Evolutionary conservation across 352 stramenopile genomes (phyloP).

Genomic region (Phytophthora pini): DNA sequence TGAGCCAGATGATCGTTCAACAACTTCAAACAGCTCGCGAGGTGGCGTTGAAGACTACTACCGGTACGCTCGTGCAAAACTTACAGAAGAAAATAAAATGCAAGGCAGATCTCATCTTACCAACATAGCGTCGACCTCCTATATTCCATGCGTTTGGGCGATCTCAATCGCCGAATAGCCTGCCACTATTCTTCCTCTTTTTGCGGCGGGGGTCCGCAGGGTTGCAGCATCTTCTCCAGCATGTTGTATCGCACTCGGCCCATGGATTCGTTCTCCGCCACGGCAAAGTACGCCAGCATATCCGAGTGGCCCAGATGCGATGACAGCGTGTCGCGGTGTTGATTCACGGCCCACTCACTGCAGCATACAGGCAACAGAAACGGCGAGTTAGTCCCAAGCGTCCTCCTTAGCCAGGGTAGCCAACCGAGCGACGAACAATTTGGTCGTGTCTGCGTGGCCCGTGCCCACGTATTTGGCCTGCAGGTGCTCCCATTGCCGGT

Average conservation of each 20-base stretch:
- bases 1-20: too few relatives aligned
- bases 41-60: too few relatives aligned
- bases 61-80: too few relatives aligned
- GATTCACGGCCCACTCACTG: slow-evolving; percentile 98
- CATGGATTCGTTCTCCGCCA: slow-evolving; percentile 97
- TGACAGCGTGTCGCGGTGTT: slow-evolving; percentile 98
- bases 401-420: neutral
- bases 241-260: slow-evolving; percentile 79
- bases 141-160: too few relatives aligned
- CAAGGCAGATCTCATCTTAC: too few relatives aligned
- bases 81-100: too few relatives aligned
- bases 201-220: slow-evolving; percentile 72
- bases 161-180: too few relatives aligned
- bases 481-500: slow-evolving; percentile 94
- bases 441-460: slow-evolving; percentile 96
- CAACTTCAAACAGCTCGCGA: too few relatives aligned
- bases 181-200: slow-evolving; percentile 76
- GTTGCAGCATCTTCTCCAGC: slow-evolving; percentile 85
- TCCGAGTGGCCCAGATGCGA: slow-evolving; percentile 98
- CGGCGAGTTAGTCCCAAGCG: neutral
- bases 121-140: too few relatives aligned
- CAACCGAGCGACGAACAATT: slow-evolving; percentile 85
- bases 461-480: slow-evolving; percentile 96
- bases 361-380: slow-evolving; percentile 3
- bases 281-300: slow-evolving; percentile 97